These are phyloP conservation scores for Friedmanniomyces simplex DNA, from an alignment of 495 filamentous ascomycete genomes.

Conservation along the genomic window DNA sequence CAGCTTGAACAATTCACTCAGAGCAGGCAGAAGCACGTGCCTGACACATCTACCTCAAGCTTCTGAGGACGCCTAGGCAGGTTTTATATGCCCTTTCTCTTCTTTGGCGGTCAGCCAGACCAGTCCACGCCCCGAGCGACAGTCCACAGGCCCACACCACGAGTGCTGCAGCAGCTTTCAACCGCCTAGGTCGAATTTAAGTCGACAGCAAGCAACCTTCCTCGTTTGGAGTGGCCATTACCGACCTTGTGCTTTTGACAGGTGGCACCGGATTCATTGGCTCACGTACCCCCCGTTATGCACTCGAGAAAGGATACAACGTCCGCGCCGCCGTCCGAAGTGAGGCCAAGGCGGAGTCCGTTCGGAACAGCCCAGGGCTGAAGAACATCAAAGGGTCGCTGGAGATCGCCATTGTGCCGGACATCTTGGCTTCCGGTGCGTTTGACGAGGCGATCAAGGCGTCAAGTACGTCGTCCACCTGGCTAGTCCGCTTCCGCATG, in stretches of 20 bases:
- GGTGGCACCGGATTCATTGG: slow-evolving; percentile 20
- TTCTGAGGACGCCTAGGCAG: too few species aligned
- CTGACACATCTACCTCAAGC: too few species aligned
- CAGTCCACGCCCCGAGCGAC: too few species aligned
- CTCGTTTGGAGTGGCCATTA: neutral
- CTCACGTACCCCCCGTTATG: slow-evolving; percentile 15
- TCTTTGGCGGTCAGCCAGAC: too few species aligned
- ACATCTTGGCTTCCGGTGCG: slow-evolving; percentile 32
- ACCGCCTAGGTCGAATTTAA: too few species aligned
- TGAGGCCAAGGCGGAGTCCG: slow-evolving; percentile 5
- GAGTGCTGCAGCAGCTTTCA: too few species aligned
- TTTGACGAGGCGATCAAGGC: slow-evolving; percentile 29
- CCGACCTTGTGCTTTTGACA: slow-evolving; percentile 22
- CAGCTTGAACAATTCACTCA: too few species aligned
- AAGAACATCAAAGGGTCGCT: neutral
- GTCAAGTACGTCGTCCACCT: slow-evolving; percentile 36
- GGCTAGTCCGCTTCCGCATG: slow-evolving; percentile 25
- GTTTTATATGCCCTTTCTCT: too few species aligned
- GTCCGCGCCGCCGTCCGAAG: slow-evolving; percentile 20
- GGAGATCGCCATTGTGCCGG: slow-evolving; percentile 31
- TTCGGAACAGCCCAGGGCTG: slow-evolving; percentile 7
- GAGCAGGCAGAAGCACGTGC: too few species aligned
- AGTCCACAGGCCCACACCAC: too few species aligned
- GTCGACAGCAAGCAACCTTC: too few species aligned
- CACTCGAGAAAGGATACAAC: slow-evolving; percentile 17